These are phyloP conservation scores for Cladosporium sp. DNA, from an alignment of 2,329 filamentous ascomycete species.

Conservation along the genomic window DNA sequence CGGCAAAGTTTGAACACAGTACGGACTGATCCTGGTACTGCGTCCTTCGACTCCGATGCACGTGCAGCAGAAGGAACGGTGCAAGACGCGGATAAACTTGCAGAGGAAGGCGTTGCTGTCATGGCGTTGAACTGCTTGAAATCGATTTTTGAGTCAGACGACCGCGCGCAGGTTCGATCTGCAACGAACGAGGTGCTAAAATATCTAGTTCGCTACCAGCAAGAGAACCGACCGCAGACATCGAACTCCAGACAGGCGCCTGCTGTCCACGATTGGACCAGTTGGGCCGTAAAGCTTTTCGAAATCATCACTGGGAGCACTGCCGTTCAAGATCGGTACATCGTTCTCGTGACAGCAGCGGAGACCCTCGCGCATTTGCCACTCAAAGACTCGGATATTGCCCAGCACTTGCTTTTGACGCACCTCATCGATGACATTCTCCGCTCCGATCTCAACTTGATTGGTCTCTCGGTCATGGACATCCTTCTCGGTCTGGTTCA, in stretches of 20 bases:
- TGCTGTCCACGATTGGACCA: constrained; percentile 31
- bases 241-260: constrained; percentile 23
- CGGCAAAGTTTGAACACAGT: constrained; percentile 77
- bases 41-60: constrained; percentile 44
- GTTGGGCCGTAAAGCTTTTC: constrained; percentile 79
- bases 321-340: constrained; percentile 89
- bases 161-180: constrained; percentile 71
- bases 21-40: constrained; percentile 47
- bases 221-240: constrained; percentile 33
- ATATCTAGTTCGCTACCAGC: constrained; percentile 55
- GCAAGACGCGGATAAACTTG: constrained; percentile 80
- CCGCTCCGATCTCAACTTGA: constrained; percentile 84
- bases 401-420: constrained; percentile 68
- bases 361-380: constrained; percentile 67
- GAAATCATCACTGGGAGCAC: constrained; percentile 78
- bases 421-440: constrained; percentile 78
- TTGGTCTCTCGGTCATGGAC: constrained; percentile 94
- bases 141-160: constrained; percentile 77
- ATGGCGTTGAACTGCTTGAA: constrained; percentile 82
- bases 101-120: constrained; percentile 81
- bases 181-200: constrained; percentile 69
- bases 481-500: constrained; percentile 79
- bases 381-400: constrained; percentile 62
- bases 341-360: constrained; percentile 77
- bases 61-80: constrained; percentile 72